Base-by-base conservation (phyloP, 495 filamentous ascomycete genomes). In the Neurospora sp. region DNA sequence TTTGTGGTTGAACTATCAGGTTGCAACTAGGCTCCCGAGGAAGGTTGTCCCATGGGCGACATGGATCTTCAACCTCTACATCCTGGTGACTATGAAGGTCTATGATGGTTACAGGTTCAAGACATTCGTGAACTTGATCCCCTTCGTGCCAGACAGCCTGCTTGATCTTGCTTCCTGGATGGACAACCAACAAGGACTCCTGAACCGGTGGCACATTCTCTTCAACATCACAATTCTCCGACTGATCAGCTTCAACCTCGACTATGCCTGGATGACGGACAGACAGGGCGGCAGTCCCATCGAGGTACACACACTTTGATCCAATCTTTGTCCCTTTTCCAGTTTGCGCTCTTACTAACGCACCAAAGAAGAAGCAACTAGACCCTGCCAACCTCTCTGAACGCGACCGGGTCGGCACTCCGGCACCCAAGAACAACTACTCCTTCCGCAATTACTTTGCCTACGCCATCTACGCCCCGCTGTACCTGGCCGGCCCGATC, bases 201-300 rank as follows among this genome's bases (percentile, higher is more conserved):
- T 94, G 78, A 85, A 91, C 3, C 87, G 94, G 73, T 99, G 96
- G 96, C 93, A 97, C 79, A 89, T 99, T 41, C 87, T 96, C 14
- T 99, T 99, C 87, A 99, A 98, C 76, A 88, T 99, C 73, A 98
- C 96, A n/a, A 88, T 97, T 7, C 84, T 99, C 48, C 89, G 96
- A 31, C 84, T 98, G 53, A 93, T 99, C 73, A 97, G 94, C 81
- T 99, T 97, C 87, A 98, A 98, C 80, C 83, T 99, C 77, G 96
- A 99, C 79, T 94, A 97, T 82, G 93, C 95, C 82, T 99, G 96
- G 96, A 94, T 93, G 74, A 81, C 92, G 0, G 87, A 93, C 76
- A 86, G 87, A 70, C 83, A 88, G 38, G 84, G 83, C 40, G 84
- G 86, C 48, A 94, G 89, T 76, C 88, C 91, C 27, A 81, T 97